A percentile compares a stretch with the other conserved stretches of the same genome.
phyloP scores from a whole-genome alignment of 352 stramenopile species.

The Hyphochytrium catenoides region DNA sequence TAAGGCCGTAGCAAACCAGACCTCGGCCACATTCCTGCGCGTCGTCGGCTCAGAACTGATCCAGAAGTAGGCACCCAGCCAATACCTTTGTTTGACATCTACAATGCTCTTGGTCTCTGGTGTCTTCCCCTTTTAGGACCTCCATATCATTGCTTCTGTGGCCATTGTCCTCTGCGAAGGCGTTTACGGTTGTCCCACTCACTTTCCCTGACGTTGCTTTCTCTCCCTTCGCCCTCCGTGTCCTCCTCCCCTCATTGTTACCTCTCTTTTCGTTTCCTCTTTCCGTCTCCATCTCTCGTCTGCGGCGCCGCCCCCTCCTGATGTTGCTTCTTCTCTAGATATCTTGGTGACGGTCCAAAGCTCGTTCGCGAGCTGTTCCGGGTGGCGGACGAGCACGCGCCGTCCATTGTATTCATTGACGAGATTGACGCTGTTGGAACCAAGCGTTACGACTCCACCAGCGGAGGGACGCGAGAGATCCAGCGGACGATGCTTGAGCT shows the following conservation, averaged over 20 bases:
- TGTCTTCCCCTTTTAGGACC: too few relatives aligned
- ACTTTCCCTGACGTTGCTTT: too few relatives aligned
- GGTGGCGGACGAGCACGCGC: slow-evolving; percentile 91
- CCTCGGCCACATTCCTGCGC: slow-evolving; percentile 95
- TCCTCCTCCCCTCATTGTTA: too few relatives aligned
- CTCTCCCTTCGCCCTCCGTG: too few relatives aligned
- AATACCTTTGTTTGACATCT: slow-evolving; percentile 9
- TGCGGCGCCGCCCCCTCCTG: too few relatives aligned
- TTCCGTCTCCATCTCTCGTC: too few relatives aligned
- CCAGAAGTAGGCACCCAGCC: slow-evolving; percentile 81
- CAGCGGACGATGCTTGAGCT: slow-evolving; percentile 99
- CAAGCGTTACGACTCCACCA: slow-evolving; percentile 97
- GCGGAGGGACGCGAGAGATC: slow-evolving; percentile 93
- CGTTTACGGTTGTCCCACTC: too few relatives aligned
- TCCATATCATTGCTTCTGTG: too few relatives aligned
- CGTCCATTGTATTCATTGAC: slow-evolving; percentile 99
- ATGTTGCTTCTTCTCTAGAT: too few relatives aligned
- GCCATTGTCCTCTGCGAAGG: too few relatives aligned
- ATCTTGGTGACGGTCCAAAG: slow-evolving; percentile 97
- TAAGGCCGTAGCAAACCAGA: slow-evolving; percentile 99
- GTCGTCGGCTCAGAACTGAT: slow-evolving; percentile 98
- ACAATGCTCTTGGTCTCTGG: slow-evolving; percentile 2
- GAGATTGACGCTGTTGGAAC: slow-evolving; percentile 98
- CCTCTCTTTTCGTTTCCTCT: too few relatives aligned
- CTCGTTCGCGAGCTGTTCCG: slow-evolving; percentile 98